phyloP scores from a whole-genome alignment of 345 rosid species.

The Lepidium sativum region DNA sequence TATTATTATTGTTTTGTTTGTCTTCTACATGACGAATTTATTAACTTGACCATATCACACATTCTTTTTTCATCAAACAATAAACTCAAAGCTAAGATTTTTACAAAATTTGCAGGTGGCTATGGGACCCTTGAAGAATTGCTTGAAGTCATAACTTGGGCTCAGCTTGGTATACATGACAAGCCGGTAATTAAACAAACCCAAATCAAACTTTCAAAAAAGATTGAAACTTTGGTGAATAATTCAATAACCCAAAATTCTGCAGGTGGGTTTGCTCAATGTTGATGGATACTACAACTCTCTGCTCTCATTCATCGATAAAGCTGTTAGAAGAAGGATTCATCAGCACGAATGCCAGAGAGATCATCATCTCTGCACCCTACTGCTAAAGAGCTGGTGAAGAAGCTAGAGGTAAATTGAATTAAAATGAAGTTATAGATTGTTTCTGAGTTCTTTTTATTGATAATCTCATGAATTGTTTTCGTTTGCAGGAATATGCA shows the following conservation, averaged over 20 bases:
- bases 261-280: constrained; percentile 93
- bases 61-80: no score
- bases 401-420: constrained; percentile 67
- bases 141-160: constrained; percentile 98
- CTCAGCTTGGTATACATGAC: constrained; percentile 97
- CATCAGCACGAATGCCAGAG: constrained; percentile 71
- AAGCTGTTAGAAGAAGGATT: constrained; percentile 99
- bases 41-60: constrained; percentile 11
- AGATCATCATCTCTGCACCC: constrained; percentile 91
- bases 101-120: constrained; percentile 85
- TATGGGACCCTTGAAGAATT: constrained; percentile 97
- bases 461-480: neutral
- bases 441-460: neutral
- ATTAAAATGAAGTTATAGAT: neutral
- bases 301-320: constrained; percentile 84
- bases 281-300: constrained; percentile 99
- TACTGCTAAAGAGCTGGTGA: constrained; percentile 72
- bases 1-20: constrained; percentile 1
- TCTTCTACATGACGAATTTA: constrained; percentile 11
- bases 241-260: neutral
- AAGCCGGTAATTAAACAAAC: constrained; percentile 51
- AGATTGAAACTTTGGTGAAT: neutral
- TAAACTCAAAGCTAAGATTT: no score
- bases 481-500: constrained; percentile 54
- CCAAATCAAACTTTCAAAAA: neutral